Evolutionary conservation across 2,329 filamentous ascomycete genomes (phyloP), one percentile per base, ranked within the genome.

Genomic region (Aurifilum marmelostoma): DNA sequence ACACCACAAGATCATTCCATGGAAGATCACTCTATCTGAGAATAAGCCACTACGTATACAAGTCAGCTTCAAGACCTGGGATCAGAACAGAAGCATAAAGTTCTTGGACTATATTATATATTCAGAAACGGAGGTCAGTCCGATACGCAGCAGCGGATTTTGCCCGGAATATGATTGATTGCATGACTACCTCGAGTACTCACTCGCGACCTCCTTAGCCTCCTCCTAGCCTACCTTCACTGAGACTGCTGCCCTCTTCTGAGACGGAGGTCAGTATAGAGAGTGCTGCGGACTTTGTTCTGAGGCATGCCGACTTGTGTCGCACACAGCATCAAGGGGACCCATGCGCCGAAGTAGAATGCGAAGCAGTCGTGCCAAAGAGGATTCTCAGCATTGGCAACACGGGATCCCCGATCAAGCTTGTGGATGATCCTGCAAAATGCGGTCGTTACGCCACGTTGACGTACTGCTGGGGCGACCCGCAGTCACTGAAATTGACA

Each of bases 391-490:
- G 32, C 34, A 61, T 61, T 27, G 59, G 59, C 18, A 61, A 6
- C 8, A 21, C 18, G 2, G 14, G 27, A 16, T 41, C 59, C 3
- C 34, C 32, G 37, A 24, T 61, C 6, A 61, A 11, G 24, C 59
- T 61, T 8, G 18, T 61, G 16, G 21, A 43, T 4, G 14, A 37
- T 27, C 24, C 34, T 39, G 9, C 59, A 41, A 24, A 65, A 18
- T 5, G 50, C 5, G 39, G 66, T 37, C 52, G 43, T 24, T 67
- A 67, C 27, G 66, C 61, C 9, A 56, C 66, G 16, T 58, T 67
- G n/a, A 65, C 27, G 32, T 63, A 67, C 39, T 67, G 66, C 60
- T 67, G 66, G 66, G 66, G 61, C 37, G 43, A 34, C 14, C 37
- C 63, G 21, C 8, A 41, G 9, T 21, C 37, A 41, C 8, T 61